phyloP scores from a whole-genome alignment of 176 grass and related monocot species.

The Oropetium thomaeum region DNA sequence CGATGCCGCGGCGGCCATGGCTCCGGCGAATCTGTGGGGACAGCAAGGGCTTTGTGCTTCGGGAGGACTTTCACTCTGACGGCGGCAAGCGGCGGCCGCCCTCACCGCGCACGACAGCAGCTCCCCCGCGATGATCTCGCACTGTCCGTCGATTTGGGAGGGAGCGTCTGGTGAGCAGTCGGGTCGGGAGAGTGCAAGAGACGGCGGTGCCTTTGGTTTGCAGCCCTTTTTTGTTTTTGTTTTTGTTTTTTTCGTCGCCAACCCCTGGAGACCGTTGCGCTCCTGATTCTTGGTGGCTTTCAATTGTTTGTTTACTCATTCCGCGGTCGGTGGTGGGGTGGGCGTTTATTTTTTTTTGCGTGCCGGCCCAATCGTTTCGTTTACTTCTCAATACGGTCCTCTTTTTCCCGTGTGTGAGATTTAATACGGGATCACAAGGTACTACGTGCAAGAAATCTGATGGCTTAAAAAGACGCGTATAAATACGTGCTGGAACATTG shows the following conservation, averaged over 20 bases:
- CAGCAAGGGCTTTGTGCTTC: neutral
- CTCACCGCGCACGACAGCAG: conserved; percentile 41
- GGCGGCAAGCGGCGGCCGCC: conserved; percentile 23
- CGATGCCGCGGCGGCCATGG: conserved; percentile 18
- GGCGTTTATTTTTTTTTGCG: conserved; percentile 4
- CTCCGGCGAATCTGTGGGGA: neutral
- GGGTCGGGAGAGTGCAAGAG: conserved; percentile 24
- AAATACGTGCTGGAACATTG: conserved; percentile 8
- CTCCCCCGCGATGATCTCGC: conserved; percentile 37
- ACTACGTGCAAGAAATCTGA: neutral
- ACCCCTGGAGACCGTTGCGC: conserved; percentile 41
- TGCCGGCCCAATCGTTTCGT: neutral
- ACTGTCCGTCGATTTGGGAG: conserved; percentile 20
- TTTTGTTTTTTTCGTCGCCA: neutral
- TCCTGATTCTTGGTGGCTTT: conserved; percentile 32
- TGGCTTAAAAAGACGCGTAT: neutral
- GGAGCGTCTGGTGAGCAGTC: neutral
- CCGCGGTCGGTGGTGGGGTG: neutral
- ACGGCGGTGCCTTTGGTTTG: conserved; percentile 9
- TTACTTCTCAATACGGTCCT: neutral
- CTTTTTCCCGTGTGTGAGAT: too few species aligned
- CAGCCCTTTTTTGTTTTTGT: neutral
- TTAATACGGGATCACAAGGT: neutral
- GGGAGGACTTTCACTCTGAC: neutral
- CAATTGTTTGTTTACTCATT: conserved; percentile 14